phyloP scores from a whole-genome alignment of 441 rosid genomes.

The Corymbia calophylla region DNA sequence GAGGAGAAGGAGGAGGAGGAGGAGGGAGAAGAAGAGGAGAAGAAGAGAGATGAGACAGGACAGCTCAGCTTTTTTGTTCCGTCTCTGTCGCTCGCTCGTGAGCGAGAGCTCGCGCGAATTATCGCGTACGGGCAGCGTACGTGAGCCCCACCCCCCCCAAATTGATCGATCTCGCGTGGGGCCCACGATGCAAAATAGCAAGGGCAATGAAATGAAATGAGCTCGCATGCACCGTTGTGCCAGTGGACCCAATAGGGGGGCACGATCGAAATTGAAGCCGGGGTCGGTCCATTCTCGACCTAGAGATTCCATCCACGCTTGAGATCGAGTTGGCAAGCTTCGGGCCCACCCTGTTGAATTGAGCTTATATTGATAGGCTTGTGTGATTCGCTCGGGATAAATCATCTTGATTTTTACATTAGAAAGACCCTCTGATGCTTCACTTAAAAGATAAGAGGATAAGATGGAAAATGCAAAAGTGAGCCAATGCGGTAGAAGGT shows the following conservation, averaged over 20 bases:
- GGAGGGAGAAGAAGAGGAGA: neutral
- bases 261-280: neutral
- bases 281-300: accelerated
- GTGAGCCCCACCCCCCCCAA: neutral
- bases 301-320: accelerated
- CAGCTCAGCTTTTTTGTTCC: neutral
- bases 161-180: neutral
- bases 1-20: neutral
- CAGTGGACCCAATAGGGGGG: neutral
- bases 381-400: neutral
- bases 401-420: neutral
- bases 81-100: neutral
- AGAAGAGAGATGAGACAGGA: neutral
- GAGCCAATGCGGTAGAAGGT: neutral
- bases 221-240: neutral
- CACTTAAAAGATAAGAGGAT: neutral
- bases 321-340: too few species aligned
- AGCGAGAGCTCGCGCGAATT: too few species aligned
- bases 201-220: neutral
- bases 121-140: neutral
- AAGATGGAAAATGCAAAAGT: neutral
- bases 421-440: neutral
- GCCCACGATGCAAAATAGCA: neutral
- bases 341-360: too few species aligned
- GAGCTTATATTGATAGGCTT: neutral